Evolutionary conservation across 805 yeast species (phyloP).

Genomic region (Candida jianshihensis): DNA sequence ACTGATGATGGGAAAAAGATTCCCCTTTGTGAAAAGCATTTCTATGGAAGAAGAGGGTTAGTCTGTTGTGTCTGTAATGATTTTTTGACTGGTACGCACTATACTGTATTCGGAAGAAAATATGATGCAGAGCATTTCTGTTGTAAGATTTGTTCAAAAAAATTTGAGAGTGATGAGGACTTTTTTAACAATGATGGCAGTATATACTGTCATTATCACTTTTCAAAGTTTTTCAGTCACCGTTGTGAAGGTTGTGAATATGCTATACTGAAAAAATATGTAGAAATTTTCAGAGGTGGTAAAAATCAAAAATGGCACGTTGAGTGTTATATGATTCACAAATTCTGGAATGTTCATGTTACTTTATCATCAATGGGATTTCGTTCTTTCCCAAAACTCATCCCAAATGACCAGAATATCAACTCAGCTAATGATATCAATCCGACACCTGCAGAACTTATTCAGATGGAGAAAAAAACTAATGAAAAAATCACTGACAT

Average conservation of each 20-base stretch:
- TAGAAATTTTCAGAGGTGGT: slow-evolving; percentile 87
- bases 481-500: slow-evolving; percentile 55
- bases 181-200: slow-evolving; percentile 81
- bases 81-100: slow-evolving; percentile 87
- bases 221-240: slow-evolving; percentile 77
- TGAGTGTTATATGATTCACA: slow-evolving; percentile 96
- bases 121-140: slow-evolving; percentile 95
- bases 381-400: slow-evolving; percentile 23
- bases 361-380: slow-evolving; percentile 53
- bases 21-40: slow-evolving; percentile 86
- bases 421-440: slow-evolving; percentile 22
- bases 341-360: slow-evolving; percentile 88
- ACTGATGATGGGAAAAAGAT: slow-evolving; percentile 35
- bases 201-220: slow-evolving; percentile 88
- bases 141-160: slow-evolving; percentile 78
- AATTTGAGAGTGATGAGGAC: slow-evolving; percentile 86
- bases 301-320: slow-evolving; percentile 97
- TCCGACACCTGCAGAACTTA: slow-evolving; percentile 40
- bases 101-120: slow-evolving; percentile 85
- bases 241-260: slow-evolving; percentile 91
- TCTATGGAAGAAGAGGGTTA: slow-evolving; percentile 75
- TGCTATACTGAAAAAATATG: slow-evolving; percentile 89
- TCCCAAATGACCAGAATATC: slow-evolving; percentile 20
- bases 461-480: slow-evolving; percentile 55
- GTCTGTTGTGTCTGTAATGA: slow-evolving; percentile 82